Conservation (phyloP, 2,329 filamentous ascomycete genomes). For the Dactylellina haptotyla region DNA sequence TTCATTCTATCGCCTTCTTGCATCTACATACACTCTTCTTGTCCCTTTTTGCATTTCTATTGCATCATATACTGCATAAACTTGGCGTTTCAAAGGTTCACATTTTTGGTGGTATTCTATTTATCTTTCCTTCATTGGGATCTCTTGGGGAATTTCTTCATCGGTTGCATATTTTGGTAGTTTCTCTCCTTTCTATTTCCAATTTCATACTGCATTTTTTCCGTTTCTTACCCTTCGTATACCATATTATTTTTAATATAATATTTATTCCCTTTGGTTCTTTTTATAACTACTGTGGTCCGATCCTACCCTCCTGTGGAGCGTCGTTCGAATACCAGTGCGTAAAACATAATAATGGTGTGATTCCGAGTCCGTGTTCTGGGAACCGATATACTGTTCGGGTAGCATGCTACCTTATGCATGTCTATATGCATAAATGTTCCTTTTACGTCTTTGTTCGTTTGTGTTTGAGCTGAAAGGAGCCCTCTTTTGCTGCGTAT, state of each 20-base stretch:
- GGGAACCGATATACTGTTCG: conserved; percentile 3
- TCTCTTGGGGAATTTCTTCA: background rate
- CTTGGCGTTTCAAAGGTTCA: conserved; percentile 26
- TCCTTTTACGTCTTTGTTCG: background rate
- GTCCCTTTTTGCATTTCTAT: conserved; percentile 1
- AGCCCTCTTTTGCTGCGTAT: background rate
- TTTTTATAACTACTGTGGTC: background rate
- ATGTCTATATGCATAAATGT: background rate
- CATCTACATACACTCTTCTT: conserved; percentile 2
- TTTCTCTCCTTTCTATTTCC: conserved; percentile 9
- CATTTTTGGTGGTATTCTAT: background rate
- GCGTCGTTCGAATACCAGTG: background rate
- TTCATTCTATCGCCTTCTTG: conserved; percentile 1
- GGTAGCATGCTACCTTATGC: background rate
- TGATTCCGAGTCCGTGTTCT: background rate
- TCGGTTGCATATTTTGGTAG: background rate
- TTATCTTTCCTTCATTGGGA: conserved; percentile 2
- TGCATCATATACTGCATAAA: conserved; percentile 25
- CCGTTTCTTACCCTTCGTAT: background rate
- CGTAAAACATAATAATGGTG: background rate
- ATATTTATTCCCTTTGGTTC: conserved; percentile 8
- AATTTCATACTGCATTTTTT: background rate
- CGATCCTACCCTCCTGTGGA: conserved; percentile 3
- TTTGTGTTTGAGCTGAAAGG: background rate
- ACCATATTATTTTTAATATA: conserved; percentile 13